These are phyloP conservation scores for Suillus fuscotomentosus DNA, from an alignment of 768 basidiomycete genomes.

Conservation along the genomic window DNA sequence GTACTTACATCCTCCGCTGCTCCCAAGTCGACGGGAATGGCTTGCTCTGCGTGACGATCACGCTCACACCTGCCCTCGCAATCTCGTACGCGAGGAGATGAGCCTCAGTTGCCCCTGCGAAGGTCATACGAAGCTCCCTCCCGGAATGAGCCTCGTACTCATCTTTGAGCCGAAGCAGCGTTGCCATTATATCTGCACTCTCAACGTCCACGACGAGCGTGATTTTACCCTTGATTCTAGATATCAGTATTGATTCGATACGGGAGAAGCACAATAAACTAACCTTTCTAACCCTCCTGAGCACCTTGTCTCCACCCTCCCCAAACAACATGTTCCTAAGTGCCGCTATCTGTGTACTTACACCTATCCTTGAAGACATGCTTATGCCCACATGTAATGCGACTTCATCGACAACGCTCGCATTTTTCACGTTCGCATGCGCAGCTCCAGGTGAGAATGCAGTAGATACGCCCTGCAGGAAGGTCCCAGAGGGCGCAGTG, in stretches of 20 bases:
- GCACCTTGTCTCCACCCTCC: slow-evolving; percentile 42
- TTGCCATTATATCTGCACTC: slow-evolving; percentile 73
- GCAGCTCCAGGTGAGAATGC: slow-evolving; percentile 58
- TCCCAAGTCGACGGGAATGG: slow-evolving; percentile 71
- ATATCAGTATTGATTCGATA: not conserved
- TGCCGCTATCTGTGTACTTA: slow-evolving; percentile 66
- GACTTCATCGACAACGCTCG: slow-evolving; percentile 56
- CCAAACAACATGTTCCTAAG: slow-evolving; percentile 61
- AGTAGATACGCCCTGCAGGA: slow-evolving; percentile 61
- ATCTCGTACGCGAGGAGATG: slow-evolving; percentile 70
- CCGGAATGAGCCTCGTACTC: slow-evolving; percentile 62
- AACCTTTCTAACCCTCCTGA: slow-evolving; percentile 17
- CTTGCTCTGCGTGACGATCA: slow-evolving; percentile 64
- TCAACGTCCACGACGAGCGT: slow-evolving; percentile 68
- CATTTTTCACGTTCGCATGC: slow-evolving; percentile 53
- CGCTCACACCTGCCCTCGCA: slow-evolving; percentile 61
- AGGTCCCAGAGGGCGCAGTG: slow-evolving; percentile 40
- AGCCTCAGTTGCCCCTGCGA: slow-evolving; percentile 60
- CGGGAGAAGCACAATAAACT: not conserved
- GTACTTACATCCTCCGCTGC: slow-evolving; percentile 53
- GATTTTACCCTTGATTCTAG: slow-evolving; percentile 46
- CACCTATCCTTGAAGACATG: slow-evolving; percentile 41
- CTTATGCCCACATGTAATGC: slow-evolving; percentile 65
- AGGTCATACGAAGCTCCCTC: slow-evolving; percentile 58
- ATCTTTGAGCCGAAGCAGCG: slow-evolving; percentile 62